These are phyloP conservation scores for Stylosanthes scabra DNA, from an alignment of 331 rosid species.

Conservation along the genomic window DNA sequence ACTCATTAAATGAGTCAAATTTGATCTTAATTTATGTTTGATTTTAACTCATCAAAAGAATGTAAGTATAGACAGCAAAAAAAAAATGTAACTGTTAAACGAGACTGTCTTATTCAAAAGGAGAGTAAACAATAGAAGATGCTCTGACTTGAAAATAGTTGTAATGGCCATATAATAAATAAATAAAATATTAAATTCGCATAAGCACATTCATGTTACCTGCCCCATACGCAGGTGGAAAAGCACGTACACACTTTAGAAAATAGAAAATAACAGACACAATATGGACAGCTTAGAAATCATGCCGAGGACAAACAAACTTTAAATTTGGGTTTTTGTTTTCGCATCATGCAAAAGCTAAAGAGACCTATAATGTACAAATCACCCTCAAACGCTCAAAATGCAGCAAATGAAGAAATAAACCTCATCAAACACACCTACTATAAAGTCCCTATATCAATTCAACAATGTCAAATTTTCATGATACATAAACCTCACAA, in stretches of 20 bases:
- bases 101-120: too few relatives aligned
- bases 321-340: conserved; percentile 35
- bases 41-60: too few relatives aligned
- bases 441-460: conserved; percentile 33
- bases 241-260: conserved; percentile 17
- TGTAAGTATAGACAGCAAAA: too few relatives aligned
- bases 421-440: conserved; percentile 57
- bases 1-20: too few relatives aligned
- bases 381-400: conserved; percentile 75
- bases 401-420: conserved; percentile 54
- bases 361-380: conserved; percentile 82
- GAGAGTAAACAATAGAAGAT: too few relatives aligned
- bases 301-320: conserved; percentile 48
- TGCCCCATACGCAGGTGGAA: neutral
- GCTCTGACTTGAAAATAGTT: too few relatives aligned
- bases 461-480: conserved; percentile 57
- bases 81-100: too few relatives aligned
- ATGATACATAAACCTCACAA: conserved; percentile 46
- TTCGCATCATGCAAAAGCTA: conserved; percentile 49
- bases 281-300: conserved; percentile 44
- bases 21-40: too few relatives aligned
- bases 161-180: neutral
- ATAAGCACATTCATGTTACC: neutral
- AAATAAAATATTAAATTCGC: neutral
- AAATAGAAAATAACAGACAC: conserved; percentile 11